These are phyloP conservation scores for Ceratocystis albifundus DNA, from an alignment of 2,329 filamentous ascomycete genomes.

Conservation along the genomic window DNA sequence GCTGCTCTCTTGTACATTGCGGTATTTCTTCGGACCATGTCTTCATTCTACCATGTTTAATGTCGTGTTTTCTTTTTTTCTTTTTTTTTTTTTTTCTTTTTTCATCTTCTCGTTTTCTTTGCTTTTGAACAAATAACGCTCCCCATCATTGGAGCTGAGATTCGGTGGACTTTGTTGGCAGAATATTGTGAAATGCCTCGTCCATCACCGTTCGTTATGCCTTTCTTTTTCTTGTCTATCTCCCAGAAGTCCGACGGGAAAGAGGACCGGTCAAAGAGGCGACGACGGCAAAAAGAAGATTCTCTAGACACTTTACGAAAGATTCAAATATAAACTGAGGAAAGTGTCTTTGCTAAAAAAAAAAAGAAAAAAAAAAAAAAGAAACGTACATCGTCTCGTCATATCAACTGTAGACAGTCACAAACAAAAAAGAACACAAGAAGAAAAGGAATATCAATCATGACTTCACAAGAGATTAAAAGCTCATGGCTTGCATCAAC, in stretches of 20 bases:
- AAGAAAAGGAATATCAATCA: background rate
- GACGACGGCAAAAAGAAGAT: background rate
- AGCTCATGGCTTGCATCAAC: background rate
- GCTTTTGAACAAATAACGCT: background rate
- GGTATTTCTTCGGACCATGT: background rate
- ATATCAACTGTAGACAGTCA: too few relatives aligned
- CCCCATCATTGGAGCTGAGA: constrained; percentile 26
- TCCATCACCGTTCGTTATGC: constrained; percentile 2
- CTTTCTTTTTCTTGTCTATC: background rate
- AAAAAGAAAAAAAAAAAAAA: background rate
- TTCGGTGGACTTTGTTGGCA: constrained; percentile 32
- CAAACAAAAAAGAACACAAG: too few relatives aligned
- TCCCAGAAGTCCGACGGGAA: background rate
- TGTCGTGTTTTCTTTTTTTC: constrained; percentile 18
- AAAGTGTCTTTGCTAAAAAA: background rate
- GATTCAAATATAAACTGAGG: constrained; percentile 5
- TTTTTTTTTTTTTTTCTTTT: constrained; percentile 16
- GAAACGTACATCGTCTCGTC: background rate
- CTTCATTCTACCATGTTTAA: background rate
- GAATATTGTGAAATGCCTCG: constrained; percentile 54
- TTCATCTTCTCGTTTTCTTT: constrained; percentile 21
- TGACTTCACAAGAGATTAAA: background rate
- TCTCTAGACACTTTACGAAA: constrained; percentile 6
- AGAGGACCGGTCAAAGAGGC: background rate
- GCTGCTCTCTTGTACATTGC: background rate